Evolutionary conservation across 2,329 filamentous ascomycete species (phyloP).

Genomic region (Akanthomyces muscarius): DNA sequence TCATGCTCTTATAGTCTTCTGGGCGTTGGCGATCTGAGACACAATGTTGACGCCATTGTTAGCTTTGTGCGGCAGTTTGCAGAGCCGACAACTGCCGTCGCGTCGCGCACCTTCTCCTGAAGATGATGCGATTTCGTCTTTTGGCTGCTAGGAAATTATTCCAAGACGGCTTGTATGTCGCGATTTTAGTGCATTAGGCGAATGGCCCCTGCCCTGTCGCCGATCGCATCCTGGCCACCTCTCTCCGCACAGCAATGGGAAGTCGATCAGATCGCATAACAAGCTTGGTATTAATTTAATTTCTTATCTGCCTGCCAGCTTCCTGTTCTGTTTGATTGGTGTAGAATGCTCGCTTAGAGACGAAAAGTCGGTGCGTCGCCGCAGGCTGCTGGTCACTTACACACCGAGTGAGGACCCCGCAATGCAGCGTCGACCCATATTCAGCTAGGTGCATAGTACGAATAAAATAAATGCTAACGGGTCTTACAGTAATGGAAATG

Average conservation of each 20-base stretch:
- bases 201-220: not conserved
- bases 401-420: too few relatives aligned
- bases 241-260: not conserved
- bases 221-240: not conserved
- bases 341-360: not conserved
- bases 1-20: not conserved
- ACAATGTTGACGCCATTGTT: slow-evolving; percentile 13
- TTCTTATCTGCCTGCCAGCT: not conserved
- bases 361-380: not conserved
- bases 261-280: not conserved
- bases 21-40: slow-evolving; percentile 11
- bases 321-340: not conserved
- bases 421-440: too few relatives aligned
- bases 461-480: too few relatives aligned
- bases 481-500: too few relatives aligned
- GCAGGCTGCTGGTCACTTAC: too few relatives aligned
- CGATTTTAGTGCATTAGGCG: slow-evolving; percentile 13
- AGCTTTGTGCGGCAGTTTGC: not conserved
- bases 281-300: slow-evolving; percentile 1
- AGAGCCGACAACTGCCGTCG: slow-evolving; percentile 4
- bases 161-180: slow-evolving; percentile 9
- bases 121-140: slow-evolving; percentile 1
- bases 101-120: not conserved
- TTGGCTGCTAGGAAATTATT: not conserved
- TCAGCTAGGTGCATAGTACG: not conserved